Evolutionary conservation across 129 eudicot genomes (phyloP).

Genomic region (Artemisia argyi): DNA sequence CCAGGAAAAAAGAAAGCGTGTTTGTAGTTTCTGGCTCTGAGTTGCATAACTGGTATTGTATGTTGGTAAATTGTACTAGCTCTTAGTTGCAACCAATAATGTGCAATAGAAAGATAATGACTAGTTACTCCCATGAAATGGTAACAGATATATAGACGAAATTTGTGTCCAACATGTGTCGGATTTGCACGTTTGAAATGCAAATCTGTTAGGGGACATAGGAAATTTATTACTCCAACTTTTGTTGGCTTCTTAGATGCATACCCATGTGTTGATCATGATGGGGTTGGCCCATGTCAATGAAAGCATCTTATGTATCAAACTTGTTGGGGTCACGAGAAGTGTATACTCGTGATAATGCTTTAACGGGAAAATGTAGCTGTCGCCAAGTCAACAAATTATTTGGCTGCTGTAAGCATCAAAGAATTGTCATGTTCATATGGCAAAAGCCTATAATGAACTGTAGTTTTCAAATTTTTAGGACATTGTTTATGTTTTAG

Average conservation of each 20-base stretch:
- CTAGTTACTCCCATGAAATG: no score
- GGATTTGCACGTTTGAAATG: conserved; percentile 25
- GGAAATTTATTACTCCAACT: conserved; percentile 25
- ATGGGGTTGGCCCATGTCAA: conserved; percentile 36
- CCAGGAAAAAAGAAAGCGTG: background rate
- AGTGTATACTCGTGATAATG: conserved; percentile 8
- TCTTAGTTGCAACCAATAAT: background rate
- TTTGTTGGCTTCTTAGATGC: conserved; percentile 24
- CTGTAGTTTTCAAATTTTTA: background rate
- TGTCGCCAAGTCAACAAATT: conserved; percentile 18
- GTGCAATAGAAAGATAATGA: no score
- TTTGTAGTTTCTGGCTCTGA: background rate
- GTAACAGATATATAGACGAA: background rate
- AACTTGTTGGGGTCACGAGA: conserved; percentile 6
- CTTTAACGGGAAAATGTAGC: conserved; percentile 10
- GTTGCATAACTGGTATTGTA: conserved; percentile 5
- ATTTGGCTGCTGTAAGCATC: conserved; percentile 35
- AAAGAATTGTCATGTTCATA: conserved; percentile 9
- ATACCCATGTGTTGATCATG: conserved; percentile 35
- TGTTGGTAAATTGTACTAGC: conserved; percentile 11
- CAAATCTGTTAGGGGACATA: conserved; percentile 33
- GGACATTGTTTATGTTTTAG: background rate
- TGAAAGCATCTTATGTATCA: conserved; percentile 8
- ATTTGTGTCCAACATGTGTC: background rate
- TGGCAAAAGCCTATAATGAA: background rate